Percentiles rank a stretch among this genome's conserved stretches.
Evolutionary conservation across 768 basidiomycete species (phyloP).

Genomic region (Kwoniella newhampshirensis): DNA sequence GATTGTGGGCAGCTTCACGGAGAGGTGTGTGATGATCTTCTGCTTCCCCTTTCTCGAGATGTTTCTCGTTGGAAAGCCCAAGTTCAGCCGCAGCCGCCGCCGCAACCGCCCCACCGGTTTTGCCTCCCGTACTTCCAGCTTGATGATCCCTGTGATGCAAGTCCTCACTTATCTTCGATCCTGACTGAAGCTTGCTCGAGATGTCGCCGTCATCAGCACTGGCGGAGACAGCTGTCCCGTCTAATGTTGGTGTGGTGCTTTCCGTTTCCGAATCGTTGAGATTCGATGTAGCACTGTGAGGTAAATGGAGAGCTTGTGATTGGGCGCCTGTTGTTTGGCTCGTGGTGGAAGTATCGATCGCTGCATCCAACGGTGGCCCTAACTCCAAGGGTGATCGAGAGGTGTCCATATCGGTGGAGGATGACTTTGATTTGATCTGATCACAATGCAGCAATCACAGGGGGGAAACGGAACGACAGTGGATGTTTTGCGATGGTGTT

Average conservation of each 20-base stretch:
- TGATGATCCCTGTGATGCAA: conserved; percentile 29
- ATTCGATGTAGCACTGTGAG: too few relatives aligned
- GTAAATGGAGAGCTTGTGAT: conserved; percentile 10
- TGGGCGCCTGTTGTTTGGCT: not conserved
- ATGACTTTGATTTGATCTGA: too few relatives aligned
- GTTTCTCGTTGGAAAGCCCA: conserved; percentile 5
- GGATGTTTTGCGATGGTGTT: too few relatives aligned
- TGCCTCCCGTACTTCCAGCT: conserved; percentile 15
- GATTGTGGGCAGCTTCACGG: not conserved
- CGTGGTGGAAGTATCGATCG: not conserved
- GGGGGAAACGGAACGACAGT: too few relatives aligned
- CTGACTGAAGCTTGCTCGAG: conserved; percentile 25
- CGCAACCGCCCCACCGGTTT: conserved; percentile 6
- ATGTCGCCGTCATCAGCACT: conserved; percentile 15
- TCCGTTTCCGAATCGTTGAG: conserved; percentile 12
- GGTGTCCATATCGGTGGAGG: too few relatives aligned
- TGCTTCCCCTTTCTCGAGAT: not conserved
- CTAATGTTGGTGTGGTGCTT: conserved; percentile 28
- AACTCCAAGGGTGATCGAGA: too few relatives aligned
- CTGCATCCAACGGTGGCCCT: too few relatives aligned
- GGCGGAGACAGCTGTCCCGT: not conserved
- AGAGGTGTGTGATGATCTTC: not conserved
- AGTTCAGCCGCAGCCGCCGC: conserved; percentile 19
- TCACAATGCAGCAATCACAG: too few relatives aligned
- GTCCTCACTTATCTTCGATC: conserved; percentile 2